Evolutionary conservation across 495 filamentous ascomycete species (phyloP).

Genomic region (Penicillium antarcticum): DNA sequence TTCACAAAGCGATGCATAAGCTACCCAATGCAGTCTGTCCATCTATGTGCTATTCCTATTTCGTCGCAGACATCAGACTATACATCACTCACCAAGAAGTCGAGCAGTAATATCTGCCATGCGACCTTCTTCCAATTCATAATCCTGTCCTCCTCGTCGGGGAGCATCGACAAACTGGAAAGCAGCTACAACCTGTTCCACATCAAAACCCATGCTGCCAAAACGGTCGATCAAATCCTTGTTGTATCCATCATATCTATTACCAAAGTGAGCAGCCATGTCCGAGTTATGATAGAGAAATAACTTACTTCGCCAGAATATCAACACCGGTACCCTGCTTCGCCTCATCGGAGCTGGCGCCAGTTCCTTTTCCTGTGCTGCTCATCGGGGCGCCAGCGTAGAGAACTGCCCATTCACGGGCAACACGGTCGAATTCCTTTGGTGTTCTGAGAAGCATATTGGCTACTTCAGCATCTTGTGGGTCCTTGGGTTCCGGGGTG

Average conservation of each 20-base stretch:
- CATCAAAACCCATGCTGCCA: slow-evolving; percentile 87
- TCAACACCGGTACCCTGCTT: slow-evolving; percentile 38
- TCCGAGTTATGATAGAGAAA: not conserved
- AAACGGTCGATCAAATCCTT: slow-evolving; percentile 85
- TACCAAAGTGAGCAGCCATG: slow-evolving; percentile 7
- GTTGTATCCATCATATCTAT: slow-evolving; percentile 86
- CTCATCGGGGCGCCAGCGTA: slow-evolving; percentile 75
- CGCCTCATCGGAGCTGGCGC: slow-evolving; percentile 44
- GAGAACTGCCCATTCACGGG: slow-evolving; percentile 83
- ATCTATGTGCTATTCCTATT: not conserved
- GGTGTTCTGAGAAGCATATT: slow-evolving; percentile 81
- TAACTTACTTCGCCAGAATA: slow-evolving; percentile 41
- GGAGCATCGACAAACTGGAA: slow-evolving; percentile 83
- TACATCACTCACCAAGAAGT: slow-evolving; percentile 71
- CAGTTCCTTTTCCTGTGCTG: slow-evolving; percentile 46
- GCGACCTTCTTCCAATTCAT: slow-evolving; percentile 79
- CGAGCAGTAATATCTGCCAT: slow-evolving; percentile 87
- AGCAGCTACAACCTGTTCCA: slow-evolving; percentile 81
- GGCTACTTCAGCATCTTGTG: slow-evolving; percentile 94
- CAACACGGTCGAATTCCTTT: slow-evolving; percentile 74
- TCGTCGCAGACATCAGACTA: not conserved
- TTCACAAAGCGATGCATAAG: not conserved
- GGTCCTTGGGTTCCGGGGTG: slow-evolving; percentile 92
- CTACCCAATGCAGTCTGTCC: slow-evolving; percentile 5
- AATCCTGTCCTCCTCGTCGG: slow-evolving; percentile 69